Evolutionary conservation across 1,284 basidiomycete species (phyloP), one percentile per base, ranked within the genome.

Genomic region (Heliocybe sulcata): DNA sequence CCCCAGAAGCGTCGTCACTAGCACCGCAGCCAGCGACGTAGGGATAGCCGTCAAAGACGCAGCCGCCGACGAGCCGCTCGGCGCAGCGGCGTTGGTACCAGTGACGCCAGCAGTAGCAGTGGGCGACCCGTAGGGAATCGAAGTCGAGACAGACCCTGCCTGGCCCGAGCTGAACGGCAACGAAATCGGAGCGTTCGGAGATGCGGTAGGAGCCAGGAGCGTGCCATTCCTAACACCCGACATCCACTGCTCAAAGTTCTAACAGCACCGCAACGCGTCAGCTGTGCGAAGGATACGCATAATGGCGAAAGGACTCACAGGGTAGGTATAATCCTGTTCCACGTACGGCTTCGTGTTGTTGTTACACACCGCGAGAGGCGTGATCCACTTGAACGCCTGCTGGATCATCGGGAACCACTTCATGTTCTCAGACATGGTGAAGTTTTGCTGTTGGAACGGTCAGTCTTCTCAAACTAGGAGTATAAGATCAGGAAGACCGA

Each of bases 391-490:
- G 60, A 82, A 82, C 0, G 69, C 69, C 1, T 64, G 52, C 58
- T 72, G 72, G 47, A 82, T 64, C 52, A 64, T 63, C 1, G 65
- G 57, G 55, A 77, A 74, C 59, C 65, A 74, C 53, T 74, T 73
- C 25, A 75, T 58, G 1, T 76, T 76, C 59, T 77, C 69, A 3
- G 60, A 59, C 77, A 80, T 79, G 3, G 79, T 80, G 58, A 69
- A 77, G 56, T 76, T 76, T 60, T 77, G 74, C 47, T 77, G 61
- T 53, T 4, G 33, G 4, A 35, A 4, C 26, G 6, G 8, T 52
- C 26, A 52, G 26, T 19, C 27, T 31, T 12, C 51, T 23, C n/a
- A n/a, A n/a, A n/a, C n/a, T n/a, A n/a, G n/a, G n/a, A n/a, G n/a
- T n/a, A n/a, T n/a, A n/a, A n/a, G n/a, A n/a, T n/a, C n/a, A n/a